Base-by-base conservation (phyloP, 2,329 filamentous ascomycete species). In the Daldinia eschscholtzii region DNA sequence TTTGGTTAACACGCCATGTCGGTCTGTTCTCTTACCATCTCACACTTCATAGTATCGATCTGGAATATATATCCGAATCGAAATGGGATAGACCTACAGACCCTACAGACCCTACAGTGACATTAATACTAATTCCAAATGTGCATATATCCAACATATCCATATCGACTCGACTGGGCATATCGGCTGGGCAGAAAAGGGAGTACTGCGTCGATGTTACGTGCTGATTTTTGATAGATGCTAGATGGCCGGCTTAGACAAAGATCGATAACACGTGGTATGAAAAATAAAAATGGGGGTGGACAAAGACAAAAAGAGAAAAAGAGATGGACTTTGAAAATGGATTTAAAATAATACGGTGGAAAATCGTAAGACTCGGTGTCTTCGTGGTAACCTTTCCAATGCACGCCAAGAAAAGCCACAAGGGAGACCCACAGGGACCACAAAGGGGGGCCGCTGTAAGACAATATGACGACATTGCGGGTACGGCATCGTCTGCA, bases 391-490 rank as follows among this genome's bases (percentile, higher is more conserved):
- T 28, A 57, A 39, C 35, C 35, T 57, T 12, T 57, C 44, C 42
- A 64, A 68, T 63, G 65, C 59, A 69, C 20, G 64, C 67, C 65
- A 70, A 71, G 65, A 56, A 61, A 65, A 55, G 52, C 53, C 37
- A 66, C 59, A 65, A 53, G 58, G 39, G 46, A 42, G 9, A 15
- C 5, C 46, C 57, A 62, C 30, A 57, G 41, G 48, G 30, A 13
- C 28, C 30, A 52, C 41, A 57, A 42, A 52, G 50, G 53, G 67
- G 68, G 46, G 56, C 12, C 33, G 46, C 55, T 66, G 67, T 70
- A 62, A 70, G 64, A 70, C 70, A 67, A 37, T 63, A 72, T 72
- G 70, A 72, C 70, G 70, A 72, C 70, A 72, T 72, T 65, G 67
- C 55, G 63, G 61, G 23, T 61, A 62, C 59, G 30, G 61, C 59